Evolutionary conservation across 345 rosid species (phyloP), one percentile per base, ranked within the genome.

Genomic region (Euphorbia lathyris): DNA sequence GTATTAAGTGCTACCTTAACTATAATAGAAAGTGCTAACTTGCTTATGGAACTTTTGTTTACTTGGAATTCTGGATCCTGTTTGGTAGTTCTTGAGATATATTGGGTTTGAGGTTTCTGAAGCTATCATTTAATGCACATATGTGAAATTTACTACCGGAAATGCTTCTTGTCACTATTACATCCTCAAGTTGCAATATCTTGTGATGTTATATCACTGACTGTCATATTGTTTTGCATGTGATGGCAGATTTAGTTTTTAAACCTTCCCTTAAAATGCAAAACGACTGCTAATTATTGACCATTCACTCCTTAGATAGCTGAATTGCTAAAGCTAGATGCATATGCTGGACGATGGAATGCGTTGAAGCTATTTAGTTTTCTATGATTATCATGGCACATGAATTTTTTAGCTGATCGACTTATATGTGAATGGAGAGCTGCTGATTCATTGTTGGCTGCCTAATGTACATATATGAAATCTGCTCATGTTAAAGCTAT

Each of bases 1-100:
- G 98, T 93, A 82, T 71, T 13, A 40, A 52, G 1, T 34, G 17
- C 45, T 40, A 20, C 48, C 26, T 14, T 26, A 7, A 52, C 14
- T 26, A 48, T 66, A n/a, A 12, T 34, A 22, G 60, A n/a, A 32
- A 22, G 51, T 52, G 23, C 70, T 23, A 7, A 29, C 16, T 19
- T 51, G 45, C 47, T 26, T 20, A 27, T 34, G 26, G 48, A 20
- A 52, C 58, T n/a, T n/a, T 11, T 51, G n/a, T 64, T 25, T 17
- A 58, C 50, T 42, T 63, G 30, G 40, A 43, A 43, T 19, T 64
- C 52, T 43, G 10, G 34, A 25, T 64, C 8, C 26, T 22, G 47
- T 61, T 6, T 34, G n/a, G 0, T 59, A 16, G 42, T 59, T 59
- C 6, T 59, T 30, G 61, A 12, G 9, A 20, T 61, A n/a, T 13